A percentile compares a stretch with the other conserved stretches of the same genome.
These are phyloP conservation scores for Rhododendron williamsianum DNA, from an alignment of 148 eudicot genomes.

Conservation along the genomic window DNA sequence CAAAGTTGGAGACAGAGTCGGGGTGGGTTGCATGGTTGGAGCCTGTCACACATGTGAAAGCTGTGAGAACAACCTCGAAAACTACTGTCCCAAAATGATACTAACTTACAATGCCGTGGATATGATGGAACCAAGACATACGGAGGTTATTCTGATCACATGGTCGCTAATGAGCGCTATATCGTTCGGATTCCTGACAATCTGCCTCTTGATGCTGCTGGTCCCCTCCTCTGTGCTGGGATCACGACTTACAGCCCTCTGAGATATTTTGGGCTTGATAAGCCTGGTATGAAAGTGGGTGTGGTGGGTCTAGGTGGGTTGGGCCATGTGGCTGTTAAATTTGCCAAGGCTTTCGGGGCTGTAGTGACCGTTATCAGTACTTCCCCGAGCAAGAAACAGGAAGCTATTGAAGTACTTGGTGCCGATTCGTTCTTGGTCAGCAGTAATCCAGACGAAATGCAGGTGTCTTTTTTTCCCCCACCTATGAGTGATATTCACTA, in stretches of 20 bases:
- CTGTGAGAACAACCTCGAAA: background rate
- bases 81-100: constrained; percentile 8
- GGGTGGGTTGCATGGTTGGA: too few relatives aligned
- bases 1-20: background rate
- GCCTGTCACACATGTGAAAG: too few relatives aligned
- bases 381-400: constrained; percentile 19
- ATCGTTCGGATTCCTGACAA: constrained; percentile 19
- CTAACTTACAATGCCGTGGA: background rate
- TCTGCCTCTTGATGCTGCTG: constrained; percentile 22
- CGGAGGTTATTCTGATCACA: constrained; percentile 35
- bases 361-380: constrained; percentile 29
- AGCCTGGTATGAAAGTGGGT: constrained; percentile 22
- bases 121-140: constrained; percentile 24
- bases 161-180: constrained; percentile 29
- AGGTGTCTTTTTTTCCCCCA: constrained; percentile 4
- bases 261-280: constrained; percentile 28
- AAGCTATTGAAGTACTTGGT: constrained; percentile 23
- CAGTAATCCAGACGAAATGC: constrained; percentile 15
- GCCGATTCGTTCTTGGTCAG: constrained; percentile 26
- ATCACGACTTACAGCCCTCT: constrained; percentile 29
- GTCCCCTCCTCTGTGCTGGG: constrained; percentile 35
- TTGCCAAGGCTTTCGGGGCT: constrained; percentile 27
- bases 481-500: background rate
- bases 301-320: constrained; percentile 24
- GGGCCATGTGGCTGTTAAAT: constrained; percentile 30